phyloP scores from a whole-genome alignment of 2,329 filamentous ascomycete species.

The Curvularia spicifera region DNA sequence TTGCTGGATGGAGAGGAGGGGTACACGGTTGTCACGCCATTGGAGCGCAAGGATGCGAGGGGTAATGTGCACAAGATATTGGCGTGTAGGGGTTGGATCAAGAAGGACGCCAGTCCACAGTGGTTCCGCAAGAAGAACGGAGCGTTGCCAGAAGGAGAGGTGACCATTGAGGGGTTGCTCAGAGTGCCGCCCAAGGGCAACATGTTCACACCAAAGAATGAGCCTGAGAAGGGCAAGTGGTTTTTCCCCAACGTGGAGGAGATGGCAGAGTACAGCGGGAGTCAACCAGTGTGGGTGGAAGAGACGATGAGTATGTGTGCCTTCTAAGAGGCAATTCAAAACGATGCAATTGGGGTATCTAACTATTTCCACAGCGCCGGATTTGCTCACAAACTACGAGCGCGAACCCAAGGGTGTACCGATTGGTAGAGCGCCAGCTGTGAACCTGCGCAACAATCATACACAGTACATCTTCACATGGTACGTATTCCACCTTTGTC shows the following conservation, averaged over 20 bases:
- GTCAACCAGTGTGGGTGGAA: conserved; percentile 92
- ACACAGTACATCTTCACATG: conserved; percentile 99
- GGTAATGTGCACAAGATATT: conserved; percentile 67
- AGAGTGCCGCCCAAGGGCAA: conserved; percentile 96
- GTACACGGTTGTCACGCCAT: conserved; percentile 87
- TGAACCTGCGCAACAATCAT: conserved; percentile 95
- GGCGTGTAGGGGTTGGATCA: conserved; percentile 91
- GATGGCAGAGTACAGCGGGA: conserved; percentile 84
- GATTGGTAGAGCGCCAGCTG: conserved; percentile 84
- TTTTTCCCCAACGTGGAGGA: conserved; percentile 93
- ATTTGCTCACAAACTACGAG: conserved; percentile 76
- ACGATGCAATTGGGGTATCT: conserved; percentile 31
- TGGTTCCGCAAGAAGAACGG: conserved; percentile 60
- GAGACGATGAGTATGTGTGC: conserved; percentile 79
- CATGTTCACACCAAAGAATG: conserved; percentile 92
- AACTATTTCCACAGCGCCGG: conserved; percentile 66
- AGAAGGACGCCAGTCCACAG: conserved; percentile 73
- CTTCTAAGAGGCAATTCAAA: not conserved
- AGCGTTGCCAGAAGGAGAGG: conserved; percentile 71
- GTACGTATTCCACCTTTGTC: conserved; percentile 60
- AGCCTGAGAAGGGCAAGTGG: conserved; percentile 81
- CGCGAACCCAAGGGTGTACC: conserved; percentile 82
- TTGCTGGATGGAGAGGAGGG: conserved; percentile 89
- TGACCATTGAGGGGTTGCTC: conserved; percentile 83
- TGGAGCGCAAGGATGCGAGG: conserved; percentile 70